phyloP scores from a whole-genome alignment of 208 protist genomes.

The Novymonas esmeraldas region DNA sequence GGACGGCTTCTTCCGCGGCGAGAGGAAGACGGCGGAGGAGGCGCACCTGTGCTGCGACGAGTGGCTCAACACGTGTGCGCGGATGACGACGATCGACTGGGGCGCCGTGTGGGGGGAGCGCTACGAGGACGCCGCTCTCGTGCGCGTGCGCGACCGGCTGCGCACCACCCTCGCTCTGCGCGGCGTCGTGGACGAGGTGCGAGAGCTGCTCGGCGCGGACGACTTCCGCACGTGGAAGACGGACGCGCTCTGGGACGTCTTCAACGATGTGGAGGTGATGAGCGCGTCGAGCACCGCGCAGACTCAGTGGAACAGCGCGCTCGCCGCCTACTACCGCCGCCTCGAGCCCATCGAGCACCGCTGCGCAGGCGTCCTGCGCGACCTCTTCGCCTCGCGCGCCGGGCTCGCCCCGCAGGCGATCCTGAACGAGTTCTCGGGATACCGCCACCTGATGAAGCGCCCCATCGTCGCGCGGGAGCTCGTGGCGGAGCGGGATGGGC shows the following conservation, averaged over 20 bases:
- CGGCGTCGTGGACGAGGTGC: conserved; percentile 74
- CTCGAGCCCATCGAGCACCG: conserved; percentile 86
- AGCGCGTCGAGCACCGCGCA: conserved; percentile 49
- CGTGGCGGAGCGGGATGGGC: conserved; percentile 76
- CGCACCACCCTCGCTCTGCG: conserved; percentile 54
- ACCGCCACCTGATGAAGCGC: conserved; percentile 82
- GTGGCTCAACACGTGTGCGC: conserved; percentile 70
- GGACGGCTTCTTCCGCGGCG: conserved; percentile 62
- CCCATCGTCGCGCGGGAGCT: conserved; percentile 89
- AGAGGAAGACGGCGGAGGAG: conserved; percentile 60
- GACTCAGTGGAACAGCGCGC: conserved; percentile 65
- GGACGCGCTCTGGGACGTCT: conserved; percentile 80
- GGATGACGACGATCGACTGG: conserved; percentile 89
- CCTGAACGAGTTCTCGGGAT: conserved; percentile 83
- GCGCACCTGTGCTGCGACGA: conserved; percentile 75
- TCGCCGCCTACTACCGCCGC: conserved; percentile 81
- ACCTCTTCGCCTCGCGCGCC: conserved; percentile 70
- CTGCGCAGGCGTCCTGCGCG: conserved; percentile 70
- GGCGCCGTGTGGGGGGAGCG: conserved; percentile 48
- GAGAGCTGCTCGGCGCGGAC: conserved; percentile 57
- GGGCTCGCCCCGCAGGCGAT: conserved; percentile 86
- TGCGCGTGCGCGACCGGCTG: conserved; percentile 58
- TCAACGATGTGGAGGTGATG: conserved; percentile 75
- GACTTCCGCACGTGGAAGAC: conserved; percentile 60
- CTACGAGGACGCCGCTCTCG: conserved; percentile 69